phyloP scores from a whole-genome alignment of 2,329 filamentous ascomycete species.

The Gaeumannomyces sp. region DNA sequence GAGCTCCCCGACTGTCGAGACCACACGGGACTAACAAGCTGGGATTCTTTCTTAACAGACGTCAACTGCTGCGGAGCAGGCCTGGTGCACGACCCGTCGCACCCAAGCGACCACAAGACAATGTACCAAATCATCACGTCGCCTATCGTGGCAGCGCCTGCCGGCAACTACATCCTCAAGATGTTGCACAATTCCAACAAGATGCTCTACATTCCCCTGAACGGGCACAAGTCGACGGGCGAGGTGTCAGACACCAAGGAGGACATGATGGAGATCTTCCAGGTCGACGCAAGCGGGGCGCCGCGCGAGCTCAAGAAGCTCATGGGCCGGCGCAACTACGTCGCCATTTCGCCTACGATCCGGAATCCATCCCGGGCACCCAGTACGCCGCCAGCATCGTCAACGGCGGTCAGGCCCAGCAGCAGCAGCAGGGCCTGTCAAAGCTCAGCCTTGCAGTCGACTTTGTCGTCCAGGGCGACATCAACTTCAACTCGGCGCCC shows the following conservation, averaged over 20 bases:
- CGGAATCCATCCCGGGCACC: constrained; percentile 54
- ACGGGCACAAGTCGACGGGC: constrained; percentile 71
- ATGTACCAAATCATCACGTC: constrained; percentile 97
- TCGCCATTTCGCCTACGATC: constrained; percentile 91
- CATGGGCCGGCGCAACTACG: constrained; percentile 90
- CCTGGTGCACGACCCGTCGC: constrained; percentile 85
- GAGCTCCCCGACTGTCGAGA: neutral
- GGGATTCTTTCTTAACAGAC: constrained; percentile 37
- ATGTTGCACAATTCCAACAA: constrained; percentile 87
- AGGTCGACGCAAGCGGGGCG: constrained; percentile 81
- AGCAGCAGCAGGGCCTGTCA: constrained; percentile 45
- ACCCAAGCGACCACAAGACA: constrained; percentile 91
- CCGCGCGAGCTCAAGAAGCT: constrained; percentile 80
- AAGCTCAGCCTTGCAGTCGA: constrained; percentile 87
- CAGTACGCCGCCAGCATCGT: constrained; percentile 23
- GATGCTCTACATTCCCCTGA: constrained; percentile 81
- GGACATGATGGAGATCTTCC: constrained; percentile 99
- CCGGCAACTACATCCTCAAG: constrained; percentile 79
- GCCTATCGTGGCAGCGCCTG: constrained; percentile 84
- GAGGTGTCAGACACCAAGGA: constrained; percentile 89
- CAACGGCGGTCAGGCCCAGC: constrained; percentile 21
- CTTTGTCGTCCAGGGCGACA: constrained; percentile 93
- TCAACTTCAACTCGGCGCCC: constrained; percentile 63
- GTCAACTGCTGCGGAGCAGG: constrained; percentile 91
- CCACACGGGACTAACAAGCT: constrained; percentile 13